Conservation (phyloP, 2,329 filamentous ascomycete genomes). For the Aspergillus floridensis region DNA sequence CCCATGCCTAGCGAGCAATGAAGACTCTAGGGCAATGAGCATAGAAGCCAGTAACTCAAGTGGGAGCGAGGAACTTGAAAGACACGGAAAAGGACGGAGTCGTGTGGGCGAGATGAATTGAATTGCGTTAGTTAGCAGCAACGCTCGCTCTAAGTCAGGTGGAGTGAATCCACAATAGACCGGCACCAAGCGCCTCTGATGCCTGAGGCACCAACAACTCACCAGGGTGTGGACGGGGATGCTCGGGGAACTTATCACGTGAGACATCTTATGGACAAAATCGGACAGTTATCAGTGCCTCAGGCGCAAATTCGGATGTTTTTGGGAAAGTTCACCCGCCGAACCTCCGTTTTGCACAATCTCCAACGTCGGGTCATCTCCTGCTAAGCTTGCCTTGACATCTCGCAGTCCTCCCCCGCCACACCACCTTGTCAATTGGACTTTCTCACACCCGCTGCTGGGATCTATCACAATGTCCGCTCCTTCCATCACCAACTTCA, state of each 20-base stretch:
- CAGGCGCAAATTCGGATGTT: slow-evolving; percentile 24
- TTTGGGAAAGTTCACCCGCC: slow-evolving; percentile 29
- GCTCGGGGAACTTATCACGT: slow-evolving; percentile 21
- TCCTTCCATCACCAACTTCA: slow-evolving; percentile 70
- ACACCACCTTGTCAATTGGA: slow-evolving; percentile 34
- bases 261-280: slow-evolving; percentile 8
- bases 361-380: slow-evolving; percentile 39
- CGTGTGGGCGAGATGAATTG: slow-evolving; percentile 15
- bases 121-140: slow-evolving; percentile 8
- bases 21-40: neutral
- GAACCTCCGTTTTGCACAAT: slow-evolving; percentile 42
- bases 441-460: slow-evolving; percentile 14
- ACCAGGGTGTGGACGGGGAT: neutral
- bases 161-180: slow-evolving; percentile 19
- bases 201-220: slow-evolving; percentile 24
- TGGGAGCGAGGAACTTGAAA: slow-evolving; percentile 8
- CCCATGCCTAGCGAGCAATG: slow-evolving; percentile 20
- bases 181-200: slow-evolving; percentile 8
- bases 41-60: slow-evolving; percentile 6
- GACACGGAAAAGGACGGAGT: slow-evolving; percentile 14
- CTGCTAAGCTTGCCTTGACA: slow-evolving; percentile 33
- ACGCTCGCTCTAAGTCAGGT: slow-evolving; percentile 25
- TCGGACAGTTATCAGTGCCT: slow-evolving; percentile 10
- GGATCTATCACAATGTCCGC: slow-evolving; percentile 61
- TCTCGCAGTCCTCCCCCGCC: slow-evolving; percentile 24